A percentile compares a stretch with the other conserved stretches of the same genome.
These are phyloP conservation scores for Durusdinium trenchii DNA, from an alignment of 73 alveolate genomes.

Conservation along the genomic window DNA sequence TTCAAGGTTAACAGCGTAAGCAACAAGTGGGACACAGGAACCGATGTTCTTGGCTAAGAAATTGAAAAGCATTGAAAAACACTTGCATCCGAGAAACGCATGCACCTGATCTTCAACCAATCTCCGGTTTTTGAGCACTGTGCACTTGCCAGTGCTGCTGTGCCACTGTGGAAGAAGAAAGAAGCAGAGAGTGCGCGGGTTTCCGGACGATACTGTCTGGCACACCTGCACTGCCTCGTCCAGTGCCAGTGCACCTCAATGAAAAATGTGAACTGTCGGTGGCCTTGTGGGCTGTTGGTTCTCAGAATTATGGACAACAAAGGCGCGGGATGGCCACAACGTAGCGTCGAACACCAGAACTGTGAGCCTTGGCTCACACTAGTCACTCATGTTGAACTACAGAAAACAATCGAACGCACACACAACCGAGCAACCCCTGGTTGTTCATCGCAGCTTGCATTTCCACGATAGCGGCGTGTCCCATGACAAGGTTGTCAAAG, in stretches of 20 bases:
- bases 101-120: background rate
- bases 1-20: background rate
- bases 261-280: too few species aligned
- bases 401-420: background rate
- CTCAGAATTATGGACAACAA: background rate
- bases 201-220: background rate
- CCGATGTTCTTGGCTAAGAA: background rate
- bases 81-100: background rate
- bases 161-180: slow-evolving; percentile 3
- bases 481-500: background rate
- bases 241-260: background rate
- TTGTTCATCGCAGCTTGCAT: background rate
- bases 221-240: slow-evolving; percentile 15
- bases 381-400: background rate
- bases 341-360: slow-evolving; percentile 3
- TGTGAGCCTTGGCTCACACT: background rate
- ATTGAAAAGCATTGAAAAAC: background rate
- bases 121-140: background rate
- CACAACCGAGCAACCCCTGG: background rate
- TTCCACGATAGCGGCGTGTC: background rate
- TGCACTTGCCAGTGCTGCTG: background rate
- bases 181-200: background rate
- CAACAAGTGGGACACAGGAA: background rate
- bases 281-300: too few species aligned
- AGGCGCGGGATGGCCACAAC: background rate